phyloP scores from a whole-genome alignment of 2,329 filamentous ascomycete species.

The Zalaria sp. region DNA sequence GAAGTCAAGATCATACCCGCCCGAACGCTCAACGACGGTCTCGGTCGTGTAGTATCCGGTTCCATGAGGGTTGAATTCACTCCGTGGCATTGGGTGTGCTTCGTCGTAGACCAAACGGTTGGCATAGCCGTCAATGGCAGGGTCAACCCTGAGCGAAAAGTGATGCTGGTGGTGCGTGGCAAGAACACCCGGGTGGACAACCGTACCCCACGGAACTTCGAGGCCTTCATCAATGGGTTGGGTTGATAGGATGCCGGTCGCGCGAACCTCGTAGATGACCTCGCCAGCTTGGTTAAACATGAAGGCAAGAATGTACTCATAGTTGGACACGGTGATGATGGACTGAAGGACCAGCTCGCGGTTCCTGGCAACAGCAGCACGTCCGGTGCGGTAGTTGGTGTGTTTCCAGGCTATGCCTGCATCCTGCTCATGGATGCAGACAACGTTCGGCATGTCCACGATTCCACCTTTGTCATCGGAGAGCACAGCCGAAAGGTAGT shows the following conservation, averaged over 20 bases:
- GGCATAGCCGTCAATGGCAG: conserved; percentile 29
- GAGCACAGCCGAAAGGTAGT: conserved; percentile 48
- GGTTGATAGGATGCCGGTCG: conserved; percentile 54
- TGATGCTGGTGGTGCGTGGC: conserved; percentile 64
- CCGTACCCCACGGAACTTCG: conserved; percentile 51
- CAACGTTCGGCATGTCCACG: conserved; percentile 47
- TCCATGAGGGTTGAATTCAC: conserved; percentile 41
- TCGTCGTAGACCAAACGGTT: conserved; percentile 38
- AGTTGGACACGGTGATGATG: conserved; percentile 59
- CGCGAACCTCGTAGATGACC: conserved; percentile 51
- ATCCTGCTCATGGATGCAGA: conserved; percentile 60
- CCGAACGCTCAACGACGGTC: conserved; percentile 33
- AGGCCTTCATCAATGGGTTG: conserved; percentile 52
- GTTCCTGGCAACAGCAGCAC: conserved; percentile 48
- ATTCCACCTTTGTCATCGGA: conserved; percentile 46
- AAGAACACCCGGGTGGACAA: conserved; percentile 55
- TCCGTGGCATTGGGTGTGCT: conserved; percentile 44
- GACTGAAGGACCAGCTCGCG: conserved; percentile 54
- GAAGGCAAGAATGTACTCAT: conserved; percentile 60
- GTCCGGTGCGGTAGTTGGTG: conserved; percentile 54
- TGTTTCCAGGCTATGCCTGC: conserved; percentile 58
- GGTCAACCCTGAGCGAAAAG: conserved; percentile 42
- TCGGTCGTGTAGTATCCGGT: conserved; percentile 34
- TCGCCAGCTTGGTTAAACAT: conserved; percentile 59
- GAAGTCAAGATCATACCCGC: conserved; percentile 34